A percentile compares a stretch with the other conserved stretches of the same genome.
These are phyloP conservation scores for Nicotiana paniculata DNA, from an alignment of 257 asterid species.

Conservation along the genomic window DNA sequence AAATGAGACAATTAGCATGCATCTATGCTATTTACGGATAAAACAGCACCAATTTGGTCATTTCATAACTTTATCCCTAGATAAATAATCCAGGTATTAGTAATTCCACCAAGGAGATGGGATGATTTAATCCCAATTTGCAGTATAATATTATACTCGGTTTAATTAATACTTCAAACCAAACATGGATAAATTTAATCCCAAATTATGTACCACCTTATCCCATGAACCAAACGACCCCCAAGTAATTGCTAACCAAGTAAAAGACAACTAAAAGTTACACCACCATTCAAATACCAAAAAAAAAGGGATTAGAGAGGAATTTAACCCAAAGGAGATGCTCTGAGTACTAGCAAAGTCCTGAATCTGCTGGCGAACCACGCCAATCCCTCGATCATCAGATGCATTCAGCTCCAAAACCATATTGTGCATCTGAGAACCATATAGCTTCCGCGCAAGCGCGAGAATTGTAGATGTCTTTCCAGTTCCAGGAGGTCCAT, in stretches of 20 bases:
- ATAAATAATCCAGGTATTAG: no score
- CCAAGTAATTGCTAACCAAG: neutral
- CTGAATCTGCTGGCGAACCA: constrained; percentile 97
- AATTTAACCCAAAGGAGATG: constrained; percentile 75
- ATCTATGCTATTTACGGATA: no score
- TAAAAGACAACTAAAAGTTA: neutral
- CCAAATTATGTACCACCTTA: no score
- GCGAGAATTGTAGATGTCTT: constrained; percentile 94
- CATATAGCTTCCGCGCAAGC: constrained; percentile 82
- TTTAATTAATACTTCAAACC: no score
- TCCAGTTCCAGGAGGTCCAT: constrained; percentile 99
- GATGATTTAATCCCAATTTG: no score
- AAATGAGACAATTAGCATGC: no score
- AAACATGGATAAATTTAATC: no score
- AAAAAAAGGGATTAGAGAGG: neutral
- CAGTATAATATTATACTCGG: no score
- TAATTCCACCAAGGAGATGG: no score
- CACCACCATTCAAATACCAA: neutral
- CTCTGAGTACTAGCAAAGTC: constrained; percentile 98
- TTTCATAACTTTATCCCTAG: no score
- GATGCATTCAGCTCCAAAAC: constrained; percentile 96
- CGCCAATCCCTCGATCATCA: constrained; percentile 94
- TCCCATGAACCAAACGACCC: no score
- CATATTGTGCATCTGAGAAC: constrained; percentile 79
- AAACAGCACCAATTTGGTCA: no score